Evolutionary conservation across 805 yeast species (phyloP), one percentile per base, ranked within the genome.

Genomic region (Yarrowia sp.): DNA sequence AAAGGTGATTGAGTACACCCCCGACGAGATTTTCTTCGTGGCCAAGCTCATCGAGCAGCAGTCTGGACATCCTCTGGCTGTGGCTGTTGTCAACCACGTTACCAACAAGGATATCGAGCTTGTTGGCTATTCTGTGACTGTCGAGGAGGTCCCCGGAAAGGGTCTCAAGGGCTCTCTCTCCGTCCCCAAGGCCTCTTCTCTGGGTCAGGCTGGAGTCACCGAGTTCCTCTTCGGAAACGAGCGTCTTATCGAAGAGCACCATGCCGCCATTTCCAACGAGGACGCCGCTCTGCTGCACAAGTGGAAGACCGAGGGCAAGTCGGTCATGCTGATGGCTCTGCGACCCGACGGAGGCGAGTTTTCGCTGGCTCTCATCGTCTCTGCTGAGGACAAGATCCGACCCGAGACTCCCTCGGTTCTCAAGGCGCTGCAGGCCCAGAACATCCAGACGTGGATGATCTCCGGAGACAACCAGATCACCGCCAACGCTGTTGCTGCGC

Each of bases 381-480:
- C 83, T 3, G 84, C 85, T 32, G 78, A 88, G 49, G 93, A 88
- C 69, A 67, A 68, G 63, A 67, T 76, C 24, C 70, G 80, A 3
- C 77, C 80, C 0, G 94, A 88, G 68, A 77, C 90, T 2, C 76
- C 74, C 33, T 67, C 67, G 19, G 86, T 86, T 0, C 76, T 87
- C 18, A 67, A 73, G 7, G 73, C 73, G 6, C 69, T 83, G 12
- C 72, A 76, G 39, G 59, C 62, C 9, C 71, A 71, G 6, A 78
- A 80, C 6, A 80, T 87, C 18, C 79, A 80, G 21, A 80, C 87
- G 56, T 87, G 87, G 84, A 85, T 87, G 88, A 83, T 88, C 39
- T 83, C 90, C 3, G 94, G 94, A 19, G 94, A 88, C 70, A 86
- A 86, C 67, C 77, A 69, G 55, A 68, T 77, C 21, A 88, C 94